These are phyloP conservation scores for Leccinum pachyderme DNA, from an alignment of 1,284 basidiomycete species.

Conservation along the genomic window DNA sequence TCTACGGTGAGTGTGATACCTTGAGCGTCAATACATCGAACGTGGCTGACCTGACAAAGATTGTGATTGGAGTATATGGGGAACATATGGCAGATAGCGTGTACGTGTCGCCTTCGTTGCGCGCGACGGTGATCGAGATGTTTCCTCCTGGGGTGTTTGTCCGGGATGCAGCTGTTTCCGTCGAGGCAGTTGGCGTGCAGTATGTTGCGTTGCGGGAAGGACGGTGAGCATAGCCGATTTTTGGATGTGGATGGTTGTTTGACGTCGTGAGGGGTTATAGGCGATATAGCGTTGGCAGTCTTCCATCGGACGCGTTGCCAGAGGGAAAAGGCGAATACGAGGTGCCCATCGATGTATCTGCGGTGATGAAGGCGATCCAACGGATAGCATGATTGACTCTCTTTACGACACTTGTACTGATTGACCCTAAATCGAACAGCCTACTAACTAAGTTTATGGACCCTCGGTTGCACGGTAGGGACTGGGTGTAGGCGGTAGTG, in stretches of 20 bases:
- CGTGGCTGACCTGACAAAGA: constrained; percentile 37
- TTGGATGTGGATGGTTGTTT: not conserved
- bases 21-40: not conserved
- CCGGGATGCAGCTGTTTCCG: constrained; percentile 65
- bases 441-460: not conserved
- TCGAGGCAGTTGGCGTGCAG: constrained; percentile 62
- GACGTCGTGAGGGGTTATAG: constrained; percentile 2
- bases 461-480: not conserved
- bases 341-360: constrained; percentile 50
- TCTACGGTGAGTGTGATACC: constrained; percentile 58
- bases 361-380: constrained; percentile 44
- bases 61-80: constrained; percentile 73
- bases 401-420: not conserved
- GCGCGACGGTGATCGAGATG: constrained; percentile 73
- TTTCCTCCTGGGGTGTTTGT: constrained; percentile 73
- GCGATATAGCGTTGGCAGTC: constrained; percentile 15
- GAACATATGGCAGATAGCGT: constrained; percentile 68
- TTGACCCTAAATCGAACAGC: not conserved
- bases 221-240: constrained; percentile 39
- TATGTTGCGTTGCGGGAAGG: constrained; percentile 76
- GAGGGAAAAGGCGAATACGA: constrained; percentile 41
- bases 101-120: constrained; percentile 63
- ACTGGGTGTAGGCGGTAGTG: not conserved
- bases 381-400: constrained; percentile 7
- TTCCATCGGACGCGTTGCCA: constrained; percentile 42